These are phyloP conservation scores for Heterobasidion occidentale DNA, from an alignment of 1,284 basidiomycete species.

Conservation along the genomic window DNA sequence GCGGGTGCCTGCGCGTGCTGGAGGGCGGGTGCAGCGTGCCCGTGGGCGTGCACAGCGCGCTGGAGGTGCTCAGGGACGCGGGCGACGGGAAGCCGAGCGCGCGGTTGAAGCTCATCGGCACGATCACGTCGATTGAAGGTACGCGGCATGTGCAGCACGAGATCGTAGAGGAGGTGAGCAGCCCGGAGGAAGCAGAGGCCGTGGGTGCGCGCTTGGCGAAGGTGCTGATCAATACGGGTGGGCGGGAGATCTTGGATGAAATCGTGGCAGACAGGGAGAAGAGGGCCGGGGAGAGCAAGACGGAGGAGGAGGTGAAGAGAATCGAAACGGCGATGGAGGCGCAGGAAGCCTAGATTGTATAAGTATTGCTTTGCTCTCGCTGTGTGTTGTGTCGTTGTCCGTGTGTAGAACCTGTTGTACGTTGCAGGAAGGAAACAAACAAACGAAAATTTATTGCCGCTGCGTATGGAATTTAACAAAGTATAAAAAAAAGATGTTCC, in stretches of 20 bases:
- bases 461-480: neutral
- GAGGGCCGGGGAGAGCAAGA: constrained; percentile 40
- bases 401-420: neutral
- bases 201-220: constrained; percentile 63
- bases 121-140: constrained; percentile 78
- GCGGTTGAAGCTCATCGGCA: constrained; percentile 60
- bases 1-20: constrained; percentile 78
- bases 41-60: constrained; percentile 73
- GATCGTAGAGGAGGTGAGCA: constrained; percentile 45
- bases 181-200: constrained; percentile 54
- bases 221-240: constrained; percentile 61
- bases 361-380: neutral
- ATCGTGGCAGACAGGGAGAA: constrained; percentile 62
- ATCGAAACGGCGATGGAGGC: constrained; percentile 10
- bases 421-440: neutral
- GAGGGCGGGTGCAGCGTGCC: constrained; percentile 98
- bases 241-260: constrained; percentile 70
- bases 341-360: neutral
- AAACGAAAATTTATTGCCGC: too few species aligned
- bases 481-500: constrained; percentile 18
- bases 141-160: constrained; percentile 61
- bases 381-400: neutral
- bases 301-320: constrained; percentile 12
- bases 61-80: constrained; percentile 26
- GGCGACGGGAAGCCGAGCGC: constrained; percentile 21